phyloP scores from a whole-genome alignment of 2,329 filamentous ascomycete genomes.

The Colletotrichum ledebouriae region DNA sequence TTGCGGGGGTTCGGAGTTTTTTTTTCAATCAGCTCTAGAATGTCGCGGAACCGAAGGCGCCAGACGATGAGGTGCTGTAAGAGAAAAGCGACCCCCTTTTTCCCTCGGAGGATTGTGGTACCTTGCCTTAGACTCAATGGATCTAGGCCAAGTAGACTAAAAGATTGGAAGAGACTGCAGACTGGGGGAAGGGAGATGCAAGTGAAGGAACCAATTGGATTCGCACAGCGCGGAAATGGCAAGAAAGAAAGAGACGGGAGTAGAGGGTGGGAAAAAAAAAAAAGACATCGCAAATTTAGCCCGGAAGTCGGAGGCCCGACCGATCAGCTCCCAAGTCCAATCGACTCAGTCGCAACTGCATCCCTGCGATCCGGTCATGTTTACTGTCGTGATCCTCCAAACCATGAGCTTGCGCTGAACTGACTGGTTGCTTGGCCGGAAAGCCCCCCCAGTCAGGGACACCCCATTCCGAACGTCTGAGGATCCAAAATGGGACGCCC shows the following conservation, averaged over 20 bases:
- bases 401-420: background rate
- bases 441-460: slow-evolving; percentile 7
- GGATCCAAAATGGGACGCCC: slow-evolving; percentile 13
- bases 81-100: background rate
- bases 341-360: slow-evolving; percentile 10
- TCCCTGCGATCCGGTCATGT: slow-evolving; percentile 16
- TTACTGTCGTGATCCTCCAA: slow-evolving; percentile 6
- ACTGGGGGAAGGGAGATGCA: background rate
- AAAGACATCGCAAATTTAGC: slow-evolving; percentile 14
- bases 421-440: slow-evolving; percentile 4
- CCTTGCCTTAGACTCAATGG: too few relatives aligned
- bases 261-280: background rate
- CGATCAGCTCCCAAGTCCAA: background rate
- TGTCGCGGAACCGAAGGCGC: background rate
- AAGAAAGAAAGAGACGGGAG: background rate
- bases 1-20: slow-evolving; percentile 12
- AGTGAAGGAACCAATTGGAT: background rate
- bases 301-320: slow-evolving; percentile 15
- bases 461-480: slow-evolving; percentile 24
- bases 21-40: background rate
- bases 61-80: too few relatives aligned
- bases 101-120: background rate
- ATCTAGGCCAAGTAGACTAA: too few relatives aligned
- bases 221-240: background rate
- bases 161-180: background rate